These are phyloP conservation scores for Echeveria elegans DNA, from an alignment of 164 flowering plant genomes.

Conservation along the genomic window DNA sequence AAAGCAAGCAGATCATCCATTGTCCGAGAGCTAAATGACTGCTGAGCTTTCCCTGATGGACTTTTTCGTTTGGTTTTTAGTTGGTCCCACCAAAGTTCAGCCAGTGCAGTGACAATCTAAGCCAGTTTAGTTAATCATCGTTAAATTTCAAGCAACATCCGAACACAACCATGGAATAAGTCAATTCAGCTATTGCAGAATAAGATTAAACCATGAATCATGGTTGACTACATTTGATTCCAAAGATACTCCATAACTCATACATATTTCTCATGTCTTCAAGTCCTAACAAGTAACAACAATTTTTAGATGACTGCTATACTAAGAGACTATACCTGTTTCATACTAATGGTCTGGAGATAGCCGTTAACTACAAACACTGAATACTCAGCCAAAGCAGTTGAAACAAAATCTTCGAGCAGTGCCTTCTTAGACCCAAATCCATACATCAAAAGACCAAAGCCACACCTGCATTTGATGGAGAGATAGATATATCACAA, in stretches of 20 bases:
- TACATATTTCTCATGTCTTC: not conserved
- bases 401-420: constrained; percentile 92
- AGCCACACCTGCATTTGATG: constrained; percentile 53
- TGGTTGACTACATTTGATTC: not conserved
- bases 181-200: not conserved
- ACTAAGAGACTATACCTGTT: constrained; percentile 46
- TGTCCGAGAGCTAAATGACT: constrained; percentile 58
- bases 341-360: constrained; percentile 72
- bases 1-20: constrained; percentile 73
- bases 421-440: constrained; percentile 88
- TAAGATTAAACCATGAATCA: not conserved
- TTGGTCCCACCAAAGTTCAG: constrained; percentile 69
- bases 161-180: not conserved
- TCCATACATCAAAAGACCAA: constrained; percentile 87
- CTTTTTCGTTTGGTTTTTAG: constrained; percentile 34
- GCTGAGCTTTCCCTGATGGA: constrained; percentile 35
- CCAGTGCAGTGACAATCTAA: constrained; percentile 61
- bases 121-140: not conserved
- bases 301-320: not conserved
- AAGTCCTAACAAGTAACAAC: not conserved
- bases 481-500: not conserved
- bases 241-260: not conserved
- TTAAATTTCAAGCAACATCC: not conserved
- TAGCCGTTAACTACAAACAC: constrained; percentile 90
- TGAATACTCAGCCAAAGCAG: constrained; percentile 54